Percentiles rank a stretch among this genome's conserved stretches.
Conservation (phyloP, 768 basidiomycete species). For the Trametes villosa region DNA sequence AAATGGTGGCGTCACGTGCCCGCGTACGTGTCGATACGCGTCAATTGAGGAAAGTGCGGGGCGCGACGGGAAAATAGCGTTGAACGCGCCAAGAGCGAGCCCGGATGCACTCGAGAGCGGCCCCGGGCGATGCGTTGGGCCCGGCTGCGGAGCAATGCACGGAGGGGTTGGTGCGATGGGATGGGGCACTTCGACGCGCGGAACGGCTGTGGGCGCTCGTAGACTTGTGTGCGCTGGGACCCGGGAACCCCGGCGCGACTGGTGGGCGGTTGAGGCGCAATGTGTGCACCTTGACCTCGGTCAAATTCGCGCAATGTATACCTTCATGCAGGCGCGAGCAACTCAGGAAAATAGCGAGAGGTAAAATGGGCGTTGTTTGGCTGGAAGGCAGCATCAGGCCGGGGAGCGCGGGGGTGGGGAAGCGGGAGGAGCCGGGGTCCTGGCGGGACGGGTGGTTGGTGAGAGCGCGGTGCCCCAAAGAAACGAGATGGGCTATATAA, state of each 20-base stretch:
- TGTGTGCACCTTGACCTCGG: not conserved
- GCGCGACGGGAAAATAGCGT: not conserved
- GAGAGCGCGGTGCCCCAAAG: constrained; percentile 20
- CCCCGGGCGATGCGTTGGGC: not conserved
- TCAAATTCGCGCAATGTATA: too few relatives aligned
- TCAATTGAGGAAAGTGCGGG: not conserved
- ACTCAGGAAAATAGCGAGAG: not conserved
- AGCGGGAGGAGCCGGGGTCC: constrained; percentile 21
- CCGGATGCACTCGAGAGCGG: constrained; percentile 20
- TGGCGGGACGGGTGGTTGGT: constrained; percentile 2
- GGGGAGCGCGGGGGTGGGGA: constrained; percentile 5
- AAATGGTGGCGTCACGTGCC: constrained; percentile 13
- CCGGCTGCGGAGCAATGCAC: not conserved
- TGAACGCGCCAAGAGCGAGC: not conserved
- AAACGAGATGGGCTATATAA: constrained; percentile 21
- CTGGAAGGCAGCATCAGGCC: not conserved
- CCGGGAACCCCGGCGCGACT: constrained; percentile 16
- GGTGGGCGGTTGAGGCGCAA: too few relatives aligned
- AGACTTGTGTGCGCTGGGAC: constrained; percentile 11
- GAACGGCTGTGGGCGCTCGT: constrained; percentile 4
- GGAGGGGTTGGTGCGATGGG: not conserved
- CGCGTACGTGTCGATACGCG: not conserved
- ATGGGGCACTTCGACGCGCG: not conserved
- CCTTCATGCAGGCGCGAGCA: not conserved
- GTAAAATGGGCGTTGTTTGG: not conserved